Base-by-base conservation (phyloP, 2,329 filamentous ascomycete genomes). In the Paecilomyces formosus region DNA sequence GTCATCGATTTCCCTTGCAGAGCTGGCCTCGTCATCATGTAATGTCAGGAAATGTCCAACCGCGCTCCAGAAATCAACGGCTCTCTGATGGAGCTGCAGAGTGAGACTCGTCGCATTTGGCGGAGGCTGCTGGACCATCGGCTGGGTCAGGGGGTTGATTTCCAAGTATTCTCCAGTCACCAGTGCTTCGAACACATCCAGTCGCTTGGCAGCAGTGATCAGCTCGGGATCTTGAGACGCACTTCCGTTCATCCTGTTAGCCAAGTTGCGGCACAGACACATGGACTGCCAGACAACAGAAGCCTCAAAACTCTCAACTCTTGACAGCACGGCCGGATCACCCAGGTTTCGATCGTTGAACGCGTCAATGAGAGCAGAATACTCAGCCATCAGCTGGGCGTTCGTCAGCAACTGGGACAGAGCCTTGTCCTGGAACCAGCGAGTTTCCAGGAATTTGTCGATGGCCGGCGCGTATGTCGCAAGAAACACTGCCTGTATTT, bases 31-130 rank as follows among this genome's bases (percentile, higher is more conserved):
- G 39, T 86, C 81, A 60, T 89, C 85, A 62, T 86, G 83, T 21
- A 86, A 77, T 45, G 86, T 84, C 28, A 90, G 80, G 68, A 89
- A 91, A 61, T 88, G 83, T 55, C 86, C 91, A 15, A 96, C 79
- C 26, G 84, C 82, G 68, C 87, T 85, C 92, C 92, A 97, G 74
- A 96, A 96, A 60, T 90, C 85, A 56, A 89, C 79, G 64, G 92
- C 87, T 31, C 86, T 80, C 33, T 79, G 77, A 58, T 81, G 79
- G 57, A 85, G 78, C 60, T 81, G 79, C 62, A 84, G 82, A 49
- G 77, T 75, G 22, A 76, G 62, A 61, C 66, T 67, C 30, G 66
- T 72, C 49, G 67, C 71, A 55, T 64, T 74, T 59, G 66, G 67
- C n/a, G 72, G 70, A 51, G 71, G 69, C 59, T 74, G 69, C 55